Evolutionary conservation across 1,284 basidiomycete species (phyloP), one percentile per base, ranked within the genome.

Genomic region (Anthracocystis setariae): DNA sequence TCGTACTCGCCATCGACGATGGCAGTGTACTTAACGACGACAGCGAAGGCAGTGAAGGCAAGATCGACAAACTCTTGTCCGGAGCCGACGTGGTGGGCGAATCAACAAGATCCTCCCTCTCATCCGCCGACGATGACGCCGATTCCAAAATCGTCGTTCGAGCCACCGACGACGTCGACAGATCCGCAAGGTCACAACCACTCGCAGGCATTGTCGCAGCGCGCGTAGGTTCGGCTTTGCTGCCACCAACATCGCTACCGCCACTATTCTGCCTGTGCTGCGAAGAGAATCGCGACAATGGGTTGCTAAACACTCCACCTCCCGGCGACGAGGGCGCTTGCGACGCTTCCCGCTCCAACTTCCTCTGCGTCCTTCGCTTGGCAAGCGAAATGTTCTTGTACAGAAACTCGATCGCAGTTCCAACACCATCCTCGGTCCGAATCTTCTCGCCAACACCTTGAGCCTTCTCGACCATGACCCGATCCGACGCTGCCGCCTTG

Each of bases 401-500:
- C 57, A 76, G 47, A 20, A 77, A 78, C 38, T 68, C 59, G 45
- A 78, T 73, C 15, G 78, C 78, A 7, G 58, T 73, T 5, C 62
- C 59, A 2, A 75, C 70, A 18, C 79, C 79, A 44, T 79, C 62
- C 42, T 81, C 79, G 24, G 66, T 44, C 15, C 74, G 67, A 35
- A 81, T 79, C 58, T 65, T 62, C 25, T 71, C 63, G 3, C 78
- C 79, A 5, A 81, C 69, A 9, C 64, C 57, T 27, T 70, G 63
- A 20, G 78, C 79, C 54, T 79, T 78, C 40, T 75, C 72, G 21
- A 73, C 69, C 74, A 81, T 77, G 46, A 74, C 60, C 9, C 71
- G 56, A 48, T 78, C 76, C 18, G 48, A 48, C 2, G 68, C 64
- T 0, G 79, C 78, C 21, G 46, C 54, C 45, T 68, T 64, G 20